These are phyloP conservation scores for Malassezia restricta DNA, from an alignment of 1,284 basidiomycete species.

Conservation along the genomic window DNA sequence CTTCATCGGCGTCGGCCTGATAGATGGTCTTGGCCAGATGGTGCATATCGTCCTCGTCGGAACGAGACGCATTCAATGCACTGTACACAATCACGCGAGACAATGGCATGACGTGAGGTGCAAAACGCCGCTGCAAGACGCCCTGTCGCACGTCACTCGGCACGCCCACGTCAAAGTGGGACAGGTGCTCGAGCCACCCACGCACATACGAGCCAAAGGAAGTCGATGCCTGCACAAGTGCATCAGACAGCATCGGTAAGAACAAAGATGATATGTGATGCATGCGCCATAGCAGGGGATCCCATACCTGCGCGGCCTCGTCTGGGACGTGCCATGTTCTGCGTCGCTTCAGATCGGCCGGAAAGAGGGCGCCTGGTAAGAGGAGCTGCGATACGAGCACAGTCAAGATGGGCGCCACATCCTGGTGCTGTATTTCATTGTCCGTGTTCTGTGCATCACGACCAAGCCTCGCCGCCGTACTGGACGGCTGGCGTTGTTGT, in stretches of 20 bases:
- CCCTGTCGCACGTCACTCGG: no score
- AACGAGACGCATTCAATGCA: no score
- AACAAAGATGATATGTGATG: neutral
- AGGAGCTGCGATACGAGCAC: slow-evolving; percentile 6
- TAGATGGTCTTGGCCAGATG: no score
- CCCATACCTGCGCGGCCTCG: neutral
- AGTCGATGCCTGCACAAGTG: neutral
- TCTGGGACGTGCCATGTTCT: neutral
- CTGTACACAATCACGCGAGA: no score
- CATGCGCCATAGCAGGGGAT: slow-evolving; percentile 3
- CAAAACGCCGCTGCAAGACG: neutral
- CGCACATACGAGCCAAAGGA: neutral
- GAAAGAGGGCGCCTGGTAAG: slow-evolving; percentile 12
- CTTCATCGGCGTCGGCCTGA: no score
- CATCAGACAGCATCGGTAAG: slow-evolving; percentile 1
- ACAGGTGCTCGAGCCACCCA: slow-evolving; percentile 7
- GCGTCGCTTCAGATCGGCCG: slow-evolving; percentile 2
- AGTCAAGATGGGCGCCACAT: slow-evolving; percentile 1
- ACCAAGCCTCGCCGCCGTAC: neutral
- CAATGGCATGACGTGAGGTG: no score
- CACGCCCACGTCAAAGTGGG: neutral
- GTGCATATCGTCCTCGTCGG: no score
- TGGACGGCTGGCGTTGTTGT: neutral
- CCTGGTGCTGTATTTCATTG: neutral
- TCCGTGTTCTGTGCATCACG: neutral